These are phyloP conservation scores for Rhypophila decipiens DNA, from an alignment of 495 filamentous ascomycete species.

Conservation along the genomic window DNA sequence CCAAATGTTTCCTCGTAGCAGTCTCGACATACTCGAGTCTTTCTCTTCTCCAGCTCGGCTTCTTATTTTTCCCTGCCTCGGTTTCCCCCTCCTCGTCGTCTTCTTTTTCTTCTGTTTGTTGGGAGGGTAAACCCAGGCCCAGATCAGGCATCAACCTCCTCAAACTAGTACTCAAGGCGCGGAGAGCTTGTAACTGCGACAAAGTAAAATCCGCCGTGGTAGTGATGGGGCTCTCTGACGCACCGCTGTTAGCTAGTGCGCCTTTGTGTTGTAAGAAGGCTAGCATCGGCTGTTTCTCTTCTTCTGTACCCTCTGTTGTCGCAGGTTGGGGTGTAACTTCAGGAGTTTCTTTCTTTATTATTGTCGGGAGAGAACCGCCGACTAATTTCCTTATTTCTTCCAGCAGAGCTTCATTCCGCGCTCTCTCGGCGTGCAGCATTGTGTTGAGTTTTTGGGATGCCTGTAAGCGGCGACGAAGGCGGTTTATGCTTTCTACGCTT, in stretches of 20 bases:
- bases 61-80: conserved; percentile 13
- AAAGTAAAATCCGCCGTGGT: conserved; percentile 74
- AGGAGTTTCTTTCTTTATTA: not conserved
- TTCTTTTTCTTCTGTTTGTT: too few relatives aligned
- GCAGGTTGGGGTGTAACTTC: not conserved
- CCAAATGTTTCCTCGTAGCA: conserved; percentile 52
- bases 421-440: conserved; percentile 64
- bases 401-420: conserved; percentile 70
- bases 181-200: conserved; percentile 73
- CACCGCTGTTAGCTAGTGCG: conserved; percentile 33
- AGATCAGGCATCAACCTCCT: conserved; percentile 54
- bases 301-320: conserved; percentile 25
- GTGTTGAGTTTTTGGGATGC: conserved; percentile 75
- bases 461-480: conserved; percentile 67
- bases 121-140: too few relatives aligned
- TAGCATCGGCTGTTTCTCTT: conserved; percentile 31
- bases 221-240: conserved; percentile 50
- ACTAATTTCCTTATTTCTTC: conserved; percentile 55
- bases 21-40: conserved; percentile 71
- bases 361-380: conserved; percentile 4
- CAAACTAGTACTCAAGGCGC: conserved; percentile 57
- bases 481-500: conserved; percentile 58
- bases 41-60: conserved; percentile 48
- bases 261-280: conserved; percentile 44
- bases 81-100: conserved; percentile 25